These are phyloP conservation scores for Auricularia sp. DNA, from an alignment of 768 basidiomycete genomes.

Conservation along the genomic window DNA sequence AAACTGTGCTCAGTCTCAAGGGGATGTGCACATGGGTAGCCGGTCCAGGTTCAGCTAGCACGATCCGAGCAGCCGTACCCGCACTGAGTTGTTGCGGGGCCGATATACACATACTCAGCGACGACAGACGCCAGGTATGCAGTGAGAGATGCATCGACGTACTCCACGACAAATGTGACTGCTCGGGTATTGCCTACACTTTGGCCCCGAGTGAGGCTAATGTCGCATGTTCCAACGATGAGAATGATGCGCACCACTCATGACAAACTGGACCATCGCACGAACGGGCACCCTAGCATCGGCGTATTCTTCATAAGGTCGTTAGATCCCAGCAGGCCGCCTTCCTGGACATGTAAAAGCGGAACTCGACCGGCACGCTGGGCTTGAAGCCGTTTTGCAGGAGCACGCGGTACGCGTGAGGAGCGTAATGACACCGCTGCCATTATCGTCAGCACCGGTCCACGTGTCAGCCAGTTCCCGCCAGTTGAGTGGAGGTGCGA, in stretches of 20 bases:
- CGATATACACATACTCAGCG: not conserved
- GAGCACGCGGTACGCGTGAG: constrained; percentile 4
- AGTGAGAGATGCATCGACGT: constrained; percentile 14
- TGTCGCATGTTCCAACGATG: too few relatives aligned
- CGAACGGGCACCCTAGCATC: constrained; percentile 21
- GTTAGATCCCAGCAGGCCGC: constrained; percentile 20
- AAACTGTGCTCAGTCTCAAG: constrained; percentile 32
- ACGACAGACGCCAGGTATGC: constrained; percentile 22
- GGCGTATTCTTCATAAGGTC: constrained; percentile 26
- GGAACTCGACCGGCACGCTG: constrained; percentile 11
- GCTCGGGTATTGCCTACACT: constrained; percentile 30
- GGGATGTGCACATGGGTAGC: constrained; percentile 4
- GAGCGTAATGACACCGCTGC: constrained; percentile 5
- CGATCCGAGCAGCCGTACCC: constrained; percentile 27
- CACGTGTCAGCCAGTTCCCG: not conserved
- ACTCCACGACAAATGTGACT: not conserved
- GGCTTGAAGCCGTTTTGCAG: constrained; percentile 1
- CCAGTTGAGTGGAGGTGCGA: constrained; percentile 72
- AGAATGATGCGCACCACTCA: constrained; percentile 18
- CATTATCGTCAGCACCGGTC: constrained; percentile 7
- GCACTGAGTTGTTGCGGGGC: constrained; percentile 11
- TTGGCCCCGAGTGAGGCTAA: not conserved
- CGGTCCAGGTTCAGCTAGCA: not conserved
- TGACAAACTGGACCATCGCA: constrained; percentile 19
- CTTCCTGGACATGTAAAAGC: constrained; percentile 13